Base-by-base conservation (phyloP, 78 protist species). In the Trichosphaerium sp. region DNA sequence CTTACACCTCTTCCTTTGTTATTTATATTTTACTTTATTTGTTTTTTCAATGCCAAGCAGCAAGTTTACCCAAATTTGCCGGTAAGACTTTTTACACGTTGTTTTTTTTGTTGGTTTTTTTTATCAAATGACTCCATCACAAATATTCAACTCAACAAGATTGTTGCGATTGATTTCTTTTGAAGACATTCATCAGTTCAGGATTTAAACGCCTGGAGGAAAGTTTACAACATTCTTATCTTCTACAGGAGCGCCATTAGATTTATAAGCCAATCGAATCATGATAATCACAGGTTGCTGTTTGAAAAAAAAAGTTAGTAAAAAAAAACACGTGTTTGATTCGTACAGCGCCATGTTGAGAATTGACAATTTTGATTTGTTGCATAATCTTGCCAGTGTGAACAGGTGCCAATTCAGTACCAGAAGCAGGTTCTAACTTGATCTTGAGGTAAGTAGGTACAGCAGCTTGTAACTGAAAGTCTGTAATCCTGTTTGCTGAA, bases 381-480 rank as follows among this genome's bases (percentile, higher is more conserved):
- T 47, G 51, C 21, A 21, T 47, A 21, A 21, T 21, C 32, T 21
- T 21, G 32, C 21, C 21, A 21, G 21, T 47, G 51, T 21, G 21
- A 21, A 21, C 21, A 47, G 51, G 32, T 47, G 51, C 32, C 21
- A 47, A 21, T 47, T 21, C 21, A 21, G 51, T 47, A 21, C 21
- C 51, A 47, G 51, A 47, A 21, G 51, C 51, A 47, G 51, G 51
- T 21, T 21, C 21, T 21, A 47, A n/a, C 21, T 47, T 21, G 21
- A 47, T 21, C 21, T 47, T 47, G 32, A 47, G 21, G 32, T 21
- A 47, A 21, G 21, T 67, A 25, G 90, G 90, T 4, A 85, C 90
- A 49, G 90, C 90, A 21, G 85, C 90, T 68, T 85, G 63, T 26
- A 85, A 37, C 7, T 62, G 47, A 38, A 75, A 74, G 47, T 67